phyloP scores from a whole-genome alignment of 768 basidiomycete genomes.

The Pisolithus albus region DNA sequence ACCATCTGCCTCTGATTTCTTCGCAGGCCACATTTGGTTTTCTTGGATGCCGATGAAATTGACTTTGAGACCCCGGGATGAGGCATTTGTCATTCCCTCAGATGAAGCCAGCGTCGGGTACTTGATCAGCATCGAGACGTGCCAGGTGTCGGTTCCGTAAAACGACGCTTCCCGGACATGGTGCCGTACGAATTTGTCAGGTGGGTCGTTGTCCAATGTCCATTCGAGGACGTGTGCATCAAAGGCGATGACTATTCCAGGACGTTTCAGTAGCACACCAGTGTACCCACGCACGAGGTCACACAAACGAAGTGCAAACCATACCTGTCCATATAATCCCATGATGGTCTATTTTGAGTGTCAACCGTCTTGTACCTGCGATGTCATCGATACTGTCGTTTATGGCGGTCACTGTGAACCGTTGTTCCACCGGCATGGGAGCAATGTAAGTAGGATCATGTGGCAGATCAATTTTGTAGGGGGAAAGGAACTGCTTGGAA shows the following conservation, averaged over 20 bases:
- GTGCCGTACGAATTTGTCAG: constrained; percentile 68
- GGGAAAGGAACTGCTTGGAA: constrained; percentile 62
- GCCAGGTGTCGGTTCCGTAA: constrained; percentile 69
- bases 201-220: constrained; percentile 76
- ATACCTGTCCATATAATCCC: constrained; percentile 82
- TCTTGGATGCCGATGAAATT: constrained; percentile 82
- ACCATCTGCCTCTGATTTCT: constrained; percentile 41
- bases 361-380: constrained; percentile 63
- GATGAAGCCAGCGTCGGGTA: constrained; percentile 24
- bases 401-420: constrained; percentile 50
- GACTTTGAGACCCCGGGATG: constrained; percentile 36
- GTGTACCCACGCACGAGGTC: neutral
- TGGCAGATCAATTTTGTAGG: constrained; percentile 71
- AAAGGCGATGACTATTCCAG: constrained; percentile 67
- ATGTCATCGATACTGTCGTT: constrained; percentile 48
- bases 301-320: constrained; percentile 7
- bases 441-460: constrained; percentile 43
- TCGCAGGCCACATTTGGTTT: constrained; percentile 80
- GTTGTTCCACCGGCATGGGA: constrained; percentile 36
- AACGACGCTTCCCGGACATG: constrained; percentile 91
- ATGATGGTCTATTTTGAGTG: constrained; percentile 66
- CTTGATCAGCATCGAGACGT: constrained; percentile 65
- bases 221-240: constrained; percentile 84
- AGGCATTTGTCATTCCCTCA: neutral
- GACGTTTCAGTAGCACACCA: neutral